These are phyloP conservation scores for Inosperma sp. DNA, from an alignment of 768 basidiomycete species.

Conservation along the genomic window DNA sequence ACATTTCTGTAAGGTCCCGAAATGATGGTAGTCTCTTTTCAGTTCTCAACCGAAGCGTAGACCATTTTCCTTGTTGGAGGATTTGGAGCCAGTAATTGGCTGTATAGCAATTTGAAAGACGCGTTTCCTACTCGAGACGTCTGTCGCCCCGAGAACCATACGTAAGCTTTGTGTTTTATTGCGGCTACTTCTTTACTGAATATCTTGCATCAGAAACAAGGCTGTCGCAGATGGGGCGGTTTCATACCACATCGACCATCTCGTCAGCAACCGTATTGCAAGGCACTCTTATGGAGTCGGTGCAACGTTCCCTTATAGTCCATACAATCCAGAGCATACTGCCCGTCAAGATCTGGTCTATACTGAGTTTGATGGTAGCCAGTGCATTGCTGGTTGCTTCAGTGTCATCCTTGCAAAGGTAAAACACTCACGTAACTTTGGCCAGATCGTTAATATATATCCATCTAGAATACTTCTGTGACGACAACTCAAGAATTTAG, in stretches of 20 bases:
- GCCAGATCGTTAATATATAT: background rate
- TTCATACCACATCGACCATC: slow-evolving; percentile 18
- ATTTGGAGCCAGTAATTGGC: slow-evolving; percentile 44
- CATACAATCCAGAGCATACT: slow-evolving; percentile 33
- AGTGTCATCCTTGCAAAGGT: slow-evolving; percentile 36
- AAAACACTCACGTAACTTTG: background rate
- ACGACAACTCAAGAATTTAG: slow-evolving; percentile 21
- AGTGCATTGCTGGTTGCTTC: slow-evolving; percentile 31
- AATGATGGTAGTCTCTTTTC: slow-evolving; percentile 6
- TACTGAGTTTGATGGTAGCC: slow-evolving; percentile 28
- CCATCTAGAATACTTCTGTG: slow-evolving; percentile 18
- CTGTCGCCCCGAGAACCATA: background rate
- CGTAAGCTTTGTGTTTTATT: background rate
- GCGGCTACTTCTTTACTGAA: background rate
- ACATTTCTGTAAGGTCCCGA: slow-evolving; percentile 12
- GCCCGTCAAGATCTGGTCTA: slow-evolving; percentile 24
- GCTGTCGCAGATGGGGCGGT: slow-evolving; percentile 23
- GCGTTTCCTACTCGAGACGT: background rate
- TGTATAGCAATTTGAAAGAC: slow-evolving; percentile 14
- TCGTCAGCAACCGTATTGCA: slow-evolving; percentile 4
- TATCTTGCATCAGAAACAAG: slow-evolving; percentile 19
- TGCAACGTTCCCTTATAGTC: slow-evolving; percentile 6
- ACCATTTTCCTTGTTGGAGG: slow-evolving; percentile 46
- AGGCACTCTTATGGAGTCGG: slow-evolving; percentile 2
- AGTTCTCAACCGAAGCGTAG: slow-evolving; percentile 12